These are phyloP conservation scores for Nemania diffusa DNA, from an alignment of 2,329 filamentous ascomycete genomes.

Conservation along the genomic window DNA sequence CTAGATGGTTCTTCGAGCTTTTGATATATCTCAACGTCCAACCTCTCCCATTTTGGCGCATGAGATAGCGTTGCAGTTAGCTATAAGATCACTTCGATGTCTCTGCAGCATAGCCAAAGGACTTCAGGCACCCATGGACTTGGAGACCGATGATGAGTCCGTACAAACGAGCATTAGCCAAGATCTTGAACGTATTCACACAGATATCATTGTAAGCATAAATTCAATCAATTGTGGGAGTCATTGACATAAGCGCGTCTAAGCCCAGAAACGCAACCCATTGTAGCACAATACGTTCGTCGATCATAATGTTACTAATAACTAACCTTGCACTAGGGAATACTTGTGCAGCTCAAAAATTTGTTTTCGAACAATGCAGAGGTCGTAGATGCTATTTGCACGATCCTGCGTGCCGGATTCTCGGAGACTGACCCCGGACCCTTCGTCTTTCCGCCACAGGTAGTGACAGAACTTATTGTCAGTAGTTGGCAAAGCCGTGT, in stretches of 20 bases:
- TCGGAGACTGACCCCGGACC: slow-evolving; percentile 78
- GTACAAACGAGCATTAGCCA: slow-evolving; percentile 16
- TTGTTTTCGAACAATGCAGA: slow-evolving; percentile 71
- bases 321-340: slow-evolving; percentile 38
- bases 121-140: slow-evolving; percentile 74
- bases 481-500: slow-evolving; percentile 70
- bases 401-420: slow-evolving; percentile 77
- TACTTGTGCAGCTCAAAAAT: slow-evolving; percentile 54
- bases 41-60: slow-evolving; percentile 42
- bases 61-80: slow-evolving; percentile 61
- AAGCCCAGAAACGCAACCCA: background rate
- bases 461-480: slow-evolving; percentile 74
- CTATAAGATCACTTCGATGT: slow-evolving; percentile 70
- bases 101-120: slow-evolving; percentile 77
- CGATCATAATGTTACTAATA: slow-evolving; percentile 65
- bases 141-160: slow-evolving; percentile 62
- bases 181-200: slow-evolving; percentile 54
- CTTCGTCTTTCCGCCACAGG: slow-evolving; percentile 76
- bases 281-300: slow-evolving; percentile 50
- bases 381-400: slow-evolving; percentile 76
- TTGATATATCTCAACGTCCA: slow-evolving; percentile 44
- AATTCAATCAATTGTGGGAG: background rate
- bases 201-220: slow-evolving; percentile 57
- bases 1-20: slow-evolving; percentile 46
- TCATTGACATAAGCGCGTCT: background rate